Base-by-base conservation (phyloP, 768 basidiomycete genomes). In the Lactarius vividus region DNA sequence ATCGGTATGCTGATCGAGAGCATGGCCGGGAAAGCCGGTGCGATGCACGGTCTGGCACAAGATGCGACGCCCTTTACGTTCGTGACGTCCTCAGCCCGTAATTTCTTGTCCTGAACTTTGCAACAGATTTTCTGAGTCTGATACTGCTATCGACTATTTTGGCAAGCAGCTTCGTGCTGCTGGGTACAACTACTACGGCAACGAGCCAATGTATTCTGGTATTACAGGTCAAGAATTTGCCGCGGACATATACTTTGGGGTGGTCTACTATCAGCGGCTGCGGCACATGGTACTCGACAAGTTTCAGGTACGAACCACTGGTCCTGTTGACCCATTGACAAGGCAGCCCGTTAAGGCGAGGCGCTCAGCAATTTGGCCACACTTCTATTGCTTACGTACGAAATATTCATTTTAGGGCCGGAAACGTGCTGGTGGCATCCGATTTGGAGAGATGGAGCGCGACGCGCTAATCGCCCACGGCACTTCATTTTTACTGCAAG, bases 1-100 rank as follows among this genome's bases (percentile, higher is more conserved):
- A 99, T 99, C 72, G 97, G 97, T 65, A 99, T 99, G 97, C 88
- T 99, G 75, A 94, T 99, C 64, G 97, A 99, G 82, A 96, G 94
- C 77, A 88, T 98, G 88, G 97, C 97, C 0, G 97, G 97, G n/a
- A 99, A 99, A 77, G 91, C 97, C 2, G 97, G 97, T 64, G 91
- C 96, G 9, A 92, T 98, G 92, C 97, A 98, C 71, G 97, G 97
- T 52, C 82, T 99, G 28, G 95, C 97, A 16, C 97, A 99, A 75
- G 97, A 99, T 78, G 97, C 94, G 16, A 98, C 97, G 23, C 97
- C 97, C 20, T 99, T 98, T 85, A 91, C 91, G 94, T 96, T 73
- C 72, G 90, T 77, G 52, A 23, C 29, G 28, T 59, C 2, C 18
- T 10, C 28, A n/a, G 13, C 49, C 23, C 4, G 16, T 37, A 28